Percentiles rank a stretch among this genome's conserved stretches.
Conservation (phyloP, 345 rosid species). For the Pistacia integerrima region DNA sequence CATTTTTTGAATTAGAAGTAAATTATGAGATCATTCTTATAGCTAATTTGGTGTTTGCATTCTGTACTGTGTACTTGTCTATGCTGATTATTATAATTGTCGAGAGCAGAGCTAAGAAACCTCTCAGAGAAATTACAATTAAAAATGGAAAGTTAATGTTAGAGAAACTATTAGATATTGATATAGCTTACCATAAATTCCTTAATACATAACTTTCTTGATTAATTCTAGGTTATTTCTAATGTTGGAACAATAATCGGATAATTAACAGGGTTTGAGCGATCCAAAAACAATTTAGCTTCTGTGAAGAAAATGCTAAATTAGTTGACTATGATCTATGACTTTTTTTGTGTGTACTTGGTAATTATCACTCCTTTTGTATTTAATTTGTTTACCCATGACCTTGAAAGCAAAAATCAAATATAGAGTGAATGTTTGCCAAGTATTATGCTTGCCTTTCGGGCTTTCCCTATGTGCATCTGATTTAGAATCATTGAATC, state of each 20-base stretch:
- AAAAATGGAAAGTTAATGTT: not conserved
- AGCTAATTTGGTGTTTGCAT: not conserved
- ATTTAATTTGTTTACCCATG: not conserved
- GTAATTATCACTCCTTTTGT: not conserved
- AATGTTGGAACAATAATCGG: too few species aligned
- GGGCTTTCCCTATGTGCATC: not conserved
- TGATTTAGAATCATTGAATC: not conserved
- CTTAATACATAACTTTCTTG: too few species aligned
- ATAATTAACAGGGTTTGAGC: not conserved
- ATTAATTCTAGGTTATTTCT: too few species aligned
- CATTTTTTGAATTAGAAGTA: too few species aligned
- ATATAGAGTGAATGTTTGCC: not conserved
- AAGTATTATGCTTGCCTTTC: not conserved
- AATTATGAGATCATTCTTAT: not conserved
- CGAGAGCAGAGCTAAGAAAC: not conserved
- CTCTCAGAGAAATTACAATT: constrained; percentile 5
- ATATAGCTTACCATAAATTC: not conserved
- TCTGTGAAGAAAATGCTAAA: not conserved
- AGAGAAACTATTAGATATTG: not conserved
- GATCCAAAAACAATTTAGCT: not conserved
- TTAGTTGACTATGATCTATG: not conserved
- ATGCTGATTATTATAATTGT: not conserved
- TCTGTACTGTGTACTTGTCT: not conserved
- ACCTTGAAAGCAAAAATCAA: not conserved
- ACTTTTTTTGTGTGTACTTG: not conserved